Percentiles rank a stretch among this genome's conserved stretches.
phyloP scores from a whole-genome alignment of 179 eudicot species.

The Beta lomatogona region DNA sequence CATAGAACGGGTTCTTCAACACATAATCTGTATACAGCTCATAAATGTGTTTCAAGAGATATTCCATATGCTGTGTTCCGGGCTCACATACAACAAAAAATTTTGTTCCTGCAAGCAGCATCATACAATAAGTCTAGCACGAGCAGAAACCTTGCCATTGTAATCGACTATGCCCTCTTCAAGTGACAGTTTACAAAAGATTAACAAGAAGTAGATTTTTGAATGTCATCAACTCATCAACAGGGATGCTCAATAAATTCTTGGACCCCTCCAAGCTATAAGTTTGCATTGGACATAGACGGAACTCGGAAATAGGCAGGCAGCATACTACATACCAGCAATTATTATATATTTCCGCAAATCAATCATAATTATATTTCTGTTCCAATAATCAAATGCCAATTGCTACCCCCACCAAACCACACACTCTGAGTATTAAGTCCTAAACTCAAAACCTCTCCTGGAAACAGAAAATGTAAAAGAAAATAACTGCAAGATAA shows the following conservation, averaged over 20 bases:
- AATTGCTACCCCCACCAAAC: not conserved
- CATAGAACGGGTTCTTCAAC: slow-evolving; percentile 88
- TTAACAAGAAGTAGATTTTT: not conserved
- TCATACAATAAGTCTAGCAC: not conserved
- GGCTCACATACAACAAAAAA: slow-evolving; percentile 92
- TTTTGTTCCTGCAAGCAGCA: slow-evolving; percentile 61
- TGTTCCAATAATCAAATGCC: not conserved
- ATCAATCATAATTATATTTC: not conserved
- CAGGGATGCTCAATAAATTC: not conserved
- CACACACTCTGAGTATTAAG: not conserved
- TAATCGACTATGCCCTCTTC: not conserved
- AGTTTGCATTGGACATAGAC: not conserved
- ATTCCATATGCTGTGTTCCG: slow-evolving; percentile 77
- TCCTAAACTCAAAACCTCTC: too few species aligned
- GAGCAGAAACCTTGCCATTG: not conserved
- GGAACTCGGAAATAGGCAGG: not conserved
- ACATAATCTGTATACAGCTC: slow-evolving; percentile 89
- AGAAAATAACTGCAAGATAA: too few species aligned
- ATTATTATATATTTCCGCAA: not conserved
- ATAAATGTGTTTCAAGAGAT: slow-evolving; percentile 69
- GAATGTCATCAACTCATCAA: not conserved
- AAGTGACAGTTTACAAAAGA: not conserved
- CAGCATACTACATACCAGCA: too few species aligned
- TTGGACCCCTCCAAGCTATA: not conserved
- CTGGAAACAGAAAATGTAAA: not conserved